Conservation (phyloP, 805 yeast species). For the Sugiyamaella boreocaroliniensis region DNA sequence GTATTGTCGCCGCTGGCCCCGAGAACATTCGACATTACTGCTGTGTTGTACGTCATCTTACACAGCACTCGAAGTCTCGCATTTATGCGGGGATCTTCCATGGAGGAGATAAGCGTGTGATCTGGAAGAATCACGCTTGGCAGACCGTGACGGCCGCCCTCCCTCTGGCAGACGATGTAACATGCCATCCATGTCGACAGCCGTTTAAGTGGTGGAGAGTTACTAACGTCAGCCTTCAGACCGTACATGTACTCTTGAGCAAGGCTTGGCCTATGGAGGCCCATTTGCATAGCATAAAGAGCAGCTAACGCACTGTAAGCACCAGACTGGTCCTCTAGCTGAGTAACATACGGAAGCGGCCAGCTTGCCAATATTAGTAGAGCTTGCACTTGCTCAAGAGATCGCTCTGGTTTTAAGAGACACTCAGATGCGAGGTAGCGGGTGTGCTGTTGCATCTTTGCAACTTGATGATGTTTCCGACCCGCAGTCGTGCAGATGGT, state of each 20-base stretch:
- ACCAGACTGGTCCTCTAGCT: neutral
- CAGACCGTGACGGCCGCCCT: conserved; percentile 1
- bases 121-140: conserved; percentile 3
- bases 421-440: neutral
- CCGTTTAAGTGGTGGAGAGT: conserved; percentile 2
- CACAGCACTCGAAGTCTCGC: conserved; percentile 4
- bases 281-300: conserved; percentile 1
- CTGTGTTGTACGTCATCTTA: neutral
- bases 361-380: conserved; percentile 1
- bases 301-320: conserved; percentile 3
- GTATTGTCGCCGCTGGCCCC: conserved; percentile 5
- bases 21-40: conserved; percentile 2
- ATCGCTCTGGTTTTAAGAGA: conserved; percentile 2
- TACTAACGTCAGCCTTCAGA: neutral
- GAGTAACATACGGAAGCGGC: conserved; percentile 4
- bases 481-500: neutral
- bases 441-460: neutral
- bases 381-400: conserved; percentile 6
- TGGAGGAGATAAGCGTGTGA: neutral
- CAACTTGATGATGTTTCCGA: neutral
- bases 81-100: conserved; percentile 1
- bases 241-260: neutral
- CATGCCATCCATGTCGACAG: conserved; percentile 10
- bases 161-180: neutral
- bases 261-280: conserved; percentile 1